A percentile compares a stretch with the other conserved stretches of the same genome.
Evolutionary conservation across 1,284 basidiomycete genomes (phyloP).

Genomic region (Ceratobasidium sp.): DNA sequence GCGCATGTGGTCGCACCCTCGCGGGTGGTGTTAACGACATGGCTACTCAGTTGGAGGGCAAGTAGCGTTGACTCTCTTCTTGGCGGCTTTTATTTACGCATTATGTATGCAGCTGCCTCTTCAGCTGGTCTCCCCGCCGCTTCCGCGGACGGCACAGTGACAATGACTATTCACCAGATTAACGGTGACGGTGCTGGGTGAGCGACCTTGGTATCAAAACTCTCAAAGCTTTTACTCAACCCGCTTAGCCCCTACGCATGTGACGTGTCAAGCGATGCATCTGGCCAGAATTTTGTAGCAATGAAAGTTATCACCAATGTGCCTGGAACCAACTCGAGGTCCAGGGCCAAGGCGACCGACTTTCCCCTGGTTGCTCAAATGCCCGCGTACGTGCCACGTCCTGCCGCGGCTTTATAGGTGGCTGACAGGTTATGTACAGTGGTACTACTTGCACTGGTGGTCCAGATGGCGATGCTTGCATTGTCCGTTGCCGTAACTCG

Average conservation of each 20-base stretch:
- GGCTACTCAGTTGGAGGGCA: slow-evolving; percentile 45
- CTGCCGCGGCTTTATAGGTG: too few species aligned
- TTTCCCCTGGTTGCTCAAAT: slow-evolving; percentile 46
- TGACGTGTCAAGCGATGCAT: slow-evolving; percentile 43
- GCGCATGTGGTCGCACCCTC: slow-evolving; percentile 47
- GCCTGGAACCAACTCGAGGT: slow-evolving; percentile 45
- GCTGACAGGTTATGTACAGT: not conserved
- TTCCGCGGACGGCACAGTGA: slow-evolving; percentile 14
- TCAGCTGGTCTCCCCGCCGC: slow-evolving; percentile 34
- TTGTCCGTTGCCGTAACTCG: slow-evolving; percentile 47
- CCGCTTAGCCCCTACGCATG: slow-evolving; percentile 14
- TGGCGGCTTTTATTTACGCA: too few species aligned
- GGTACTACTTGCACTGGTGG: slow-evolving; percentile 48
- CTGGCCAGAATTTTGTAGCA: slow-evolving; percentile 45
- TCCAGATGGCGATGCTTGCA: slow-evolving; percentile 48
- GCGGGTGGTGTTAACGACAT: slow-evolving; percentile 47
- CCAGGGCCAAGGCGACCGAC: slow-evolving; percentile 47
- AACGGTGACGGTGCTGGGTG: slow-evolving; percentile 40
- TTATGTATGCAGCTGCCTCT: slow-evolving; percentile 15
- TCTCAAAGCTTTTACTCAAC: not conserved
- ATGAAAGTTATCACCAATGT: slow-evolving; percentile 47
- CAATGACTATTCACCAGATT: slow-evolving; percentile 39
- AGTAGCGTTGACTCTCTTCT: not conserved
- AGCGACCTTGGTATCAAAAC: not conserved
- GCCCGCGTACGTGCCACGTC: slow-evolving; percentile 43